Evolutionary conservation across 768 basidiomycete species (phyloP), one percentile per base, ranked within the genome.

Genomic region (Galerina sulciceps): DNA sequence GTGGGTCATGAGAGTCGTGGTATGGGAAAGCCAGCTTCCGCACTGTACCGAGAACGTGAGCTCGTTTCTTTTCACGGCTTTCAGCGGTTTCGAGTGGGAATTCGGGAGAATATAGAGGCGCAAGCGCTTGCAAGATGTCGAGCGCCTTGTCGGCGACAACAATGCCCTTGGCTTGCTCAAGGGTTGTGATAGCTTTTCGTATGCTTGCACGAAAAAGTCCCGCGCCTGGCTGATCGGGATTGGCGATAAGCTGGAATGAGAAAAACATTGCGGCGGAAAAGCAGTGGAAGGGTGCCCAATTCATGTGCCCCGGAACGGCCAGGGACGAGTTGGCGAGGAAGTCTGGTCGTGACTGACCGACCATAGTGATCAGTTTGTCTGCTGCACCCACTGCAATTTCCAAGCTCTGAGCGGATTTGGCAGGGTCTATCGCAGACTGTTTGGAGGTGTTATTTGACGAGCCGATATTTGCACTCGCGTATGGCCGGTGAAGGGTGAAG

Each of bases 261-360:
- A 93, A 92, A 75, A 93, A 93, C 87, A 93, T 92, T 48, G 90
- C 90, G 17, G 92, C 90, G 47, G 88, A 88, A 77, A 93, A 93
- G 64, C 88, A 85, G 67, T 94, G 91, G 75, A 89, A 90, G 0
- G 91, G 89, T 4, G 87, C 88, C 87, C 90, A 91, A 64, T 85
- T 86, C 83, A 93, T 87, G 72, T 94, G 91, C 2, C 89, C 90
- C 35, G 90, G 90, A 8, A 91, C 88, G 9, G 88, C 84, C 58
- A 87, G 74, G 15, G 87, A 81, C 13, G 84, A 81, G 53, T 86
- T 90, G 37, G 85, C 83, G 34, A 91, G 76, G 70, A 90, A 89
- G 68, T 91, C 91, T 1, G 89, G 89, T 3, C 88, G 84, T 38
- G 88, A 85, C 71, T 90, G 89, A 35, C 84, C 85, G 47, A 87